Percentiles rank a stretch among this genome's conserved stretches.
These are phyloP conservation scores for Pyricularia sp. DNA, from an alignment of 2,329 filamentous ascomycete genomes.

Conservation along the genomic window DNA sequence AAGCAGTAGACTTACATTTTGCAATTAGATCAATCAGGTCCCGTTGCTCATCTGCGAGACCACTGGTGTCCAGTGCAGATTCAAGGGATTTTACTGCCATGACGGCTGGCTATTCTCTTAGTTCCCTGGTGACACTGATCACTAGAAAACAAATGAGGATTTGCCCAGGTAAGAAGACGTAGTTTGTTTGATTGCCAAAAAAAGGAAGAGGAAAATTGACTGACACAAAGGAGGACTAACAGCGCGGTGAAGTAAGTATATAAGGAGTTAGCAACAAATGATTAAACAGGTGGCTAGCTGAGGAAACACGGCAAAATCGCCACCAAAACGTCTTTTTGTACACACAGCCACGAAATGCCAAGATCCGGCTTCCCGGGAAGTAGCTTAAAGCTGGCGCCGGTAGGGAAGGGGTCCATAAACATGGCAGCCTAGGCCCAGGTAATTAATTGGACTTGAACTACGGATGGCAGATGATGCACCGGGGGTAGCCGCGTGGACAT, in stretches of 20 bases:
- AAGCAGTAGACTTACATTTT: conserved; percentile 10
- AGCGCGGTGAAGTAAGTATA: background rate
- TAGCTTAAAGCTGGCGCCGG: background rate
- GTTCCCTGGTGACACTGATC: background rate
- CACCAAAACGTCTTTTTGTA: background rate
- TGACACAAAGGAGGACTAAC: background rate
- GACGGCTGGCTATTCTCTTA: conserved; percentile 4
- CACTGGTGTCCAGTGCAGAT: conserved; percentile 33
- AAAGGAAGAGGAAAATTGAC: background rate
- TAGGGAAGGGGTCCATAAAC: background rate
- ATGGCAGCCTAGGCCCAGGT: background rate
- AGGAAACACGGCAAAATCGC: background rate
- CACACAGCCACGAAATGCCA: background rate
- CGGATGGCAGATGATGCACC: background rate
- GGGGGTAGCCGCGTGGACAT: no score
- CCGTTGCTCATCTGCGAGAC: conserved; percentile 40
- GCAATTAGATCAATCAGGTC: conserved; percentile 42
- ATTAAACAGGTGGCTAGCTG: background rate
- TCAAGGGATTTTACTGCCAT: conserved; percentile 25
- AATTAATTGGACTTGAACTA: background rate
- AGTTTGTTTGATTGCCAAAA: background rate
- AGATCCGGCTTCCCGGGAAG: background rate
- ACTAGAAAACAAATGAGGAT: background rate
- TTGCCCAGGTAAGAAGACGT: background rate
- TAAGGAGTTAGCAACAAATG: background rate